These are phyloP conservation scores for Aechmea fasciata DNA, from an alignment of 176 grass and related monocot genomes.

Conservation along the genomic window DNA sequence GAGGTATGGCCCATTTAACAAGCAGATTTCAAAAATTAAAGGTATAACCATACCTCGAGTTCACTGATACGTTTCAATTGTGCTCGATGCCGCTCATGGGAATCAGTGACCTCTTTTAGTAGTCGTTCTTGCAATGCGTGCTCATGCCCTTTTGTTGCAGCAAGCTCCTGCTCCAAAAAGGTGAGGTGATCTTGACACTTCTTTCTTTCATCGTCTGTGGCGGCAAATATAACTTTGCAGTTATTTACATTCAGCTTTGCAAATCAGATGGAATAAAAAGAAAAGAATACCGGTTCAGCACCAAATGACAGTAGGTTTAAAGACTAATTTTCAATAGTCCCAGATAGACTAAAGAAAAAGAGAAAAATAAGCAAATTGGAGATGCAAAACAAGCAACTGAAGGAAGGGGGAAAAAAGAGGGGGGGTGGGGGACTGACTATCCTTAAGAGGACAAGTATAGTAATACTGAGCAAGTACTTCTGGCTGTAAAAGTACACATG, in stretches of 20 bases:
- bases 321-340: neutral
- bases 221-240: slow-evolving; percentile 17
- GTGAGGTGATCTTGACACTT: slow-evolving; percentile 47
- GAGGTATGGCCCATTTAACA: neutral
- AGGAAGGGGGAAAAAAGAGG: too few species aligned
- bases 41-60: slow-evolving; percentile 45
- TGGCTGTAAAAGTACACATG: too few species aligned
- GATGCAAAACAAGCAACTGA: too few species aligned
- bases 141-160: slow-evolving; percentile 72
- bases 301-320: neutral
- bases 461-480: too few species aligned
- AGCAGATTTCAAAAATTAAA: neutral
- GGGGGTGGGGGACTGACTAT: too few species aligned
- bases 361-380: too few species aligned
- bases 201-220: slow-evolving; percentile 64
- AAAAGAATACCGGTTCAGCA: neutral
- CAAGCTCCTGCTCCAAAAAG: slow-evolving; percentile 75
- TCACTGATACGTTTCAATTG: slow-evolving; percentile 66
- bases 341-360: too few species aligned
- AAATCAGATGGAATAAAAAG: slow-evolving; percentile 4
- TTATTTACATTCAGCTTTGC: neutral
- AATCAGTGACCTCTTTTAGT: slow-evolving; percentile 63
- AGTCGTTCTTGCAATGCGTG: slow-evolving; percentile 60
- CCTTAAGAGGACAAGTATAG: too few species aligned
- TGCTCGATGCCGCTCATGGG: slow-evolving; percentile 44